Base-by-base conservation (phyloP, 352 stramenopile species). In the Phytophthora constricta region DNA sequence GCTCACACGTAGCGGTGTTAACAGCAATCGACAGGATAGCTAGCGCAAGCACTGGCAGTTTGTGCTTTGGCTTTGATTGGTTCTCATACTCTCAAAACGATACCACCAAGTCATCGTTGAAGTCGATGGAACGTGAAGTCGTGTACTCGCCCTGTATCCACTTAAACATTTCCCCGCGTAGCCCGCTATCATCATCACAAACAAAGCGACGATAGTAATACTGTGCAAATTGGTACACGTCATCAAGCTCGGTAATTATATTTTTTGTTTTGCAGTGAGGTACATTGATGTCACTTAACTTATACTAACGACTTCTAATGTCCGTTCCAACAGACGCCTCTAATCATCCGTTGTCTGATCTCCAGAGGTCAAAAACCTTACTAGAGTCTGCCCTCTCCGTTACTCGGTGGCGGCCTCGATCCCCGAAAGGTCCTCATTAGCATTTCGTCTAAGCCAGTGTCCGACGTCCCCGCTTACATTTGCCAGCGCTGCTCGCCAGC, bases 1-100 rank as follows among this genome's bases (percentile, higher is more conserved):
- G 59, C 28, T 74, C 70, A 48, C 70, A 74, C 8, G 60, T 77
- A 23, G 70, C 64, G 1, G 50, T 74, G 33, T 77, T 76, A 25
- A 76, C 57, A 23, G 58, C 47, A 55, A 72, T 68, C 0, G 60
- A 74, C 34, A 74, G 37, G 7, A 70, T 27, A 8, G 26, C 27
- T 4, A 70, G 33, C 11, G 50, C 60, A 31, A 78, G 57, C 27
- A 54, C 3, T 13, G 63, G 39, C 3, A 73, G 37, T 41, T 66
- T 66, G 19, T 39, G 11, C 17, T 51, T 16, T 45, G 8, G 41
- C 11, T 54, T n/a, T 20, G 33, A 25, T 4, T 34, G 14, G n/a
- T 13, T 46, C 46, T 47, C 55, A 26, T 53, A 47, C 28, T 48
- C 28, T 27, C 48, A 66, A 52, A 54, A 54, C 14, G 1, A 41